These are phyloP conservation scores for Wickerhamomyces canadensis DNA, from an alignment of 805 yeast genomes.

Conservation along the genomic window DNA sequence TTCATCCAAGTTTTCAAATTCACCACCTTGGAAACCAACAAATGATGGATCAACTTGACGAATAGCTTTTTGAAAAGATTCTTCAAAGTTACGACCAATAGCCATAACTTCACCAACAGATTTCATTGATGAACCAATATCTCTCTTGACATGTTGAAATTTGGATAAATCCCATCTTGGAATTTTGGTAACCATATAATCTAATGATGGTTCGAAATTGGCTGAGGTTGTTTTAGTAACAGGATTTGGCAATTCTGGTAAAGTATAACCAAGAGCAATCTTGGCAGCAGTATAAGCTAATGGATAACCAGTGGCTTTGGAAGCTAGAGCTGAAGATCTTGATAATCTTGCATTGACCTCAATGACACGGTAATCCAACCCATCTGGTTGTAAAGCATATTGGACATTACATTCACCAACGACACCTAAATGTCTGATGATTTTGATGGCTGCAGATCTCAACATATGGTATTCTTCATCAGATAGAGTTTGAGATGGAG, in stretches of 20 bases:
- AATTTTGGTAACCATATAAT: constrained; percentile 93
- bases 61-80: constrained; percentile 94
- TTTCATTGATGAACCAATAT: constrained; percentile 94
- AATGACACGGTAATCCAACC: constrained; percentile 91
- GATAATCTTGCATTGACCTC: constrained; percentile 97
- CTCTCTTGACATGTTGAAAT: constrained; percentile 92
- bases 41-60: constrained; percentile 92
- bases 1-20: constrained; percentile 70
- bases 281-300: constrained; percentile 98
- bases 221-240: constrained; percentile 96
- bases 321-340: constrained; percentile 95
- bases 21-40: constrained; percentile 87
- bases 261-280: constrained; percentile 89
- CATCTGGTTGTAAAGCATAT: constrained; percentile 93
- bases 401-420: constrained; percentile 99
- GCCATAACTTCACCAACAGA: constrained; percentile 99
- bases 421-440: constrained; percentile 95
- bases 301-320: constrained; percentile 98
- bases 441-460: constrained; percentile 94
- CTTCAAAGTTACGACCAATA: constrained; percentile 96
- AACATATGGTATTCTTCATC: constrained; percentile 98
- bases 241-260: constrained; percentile 93
- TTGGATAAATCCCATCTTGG: constrained; percentile 98
- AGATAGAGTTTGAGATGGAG: constrained; percentile 95
- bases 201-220: constrained; percentile 94